Conservation (phyloP, 2,329 filamentous ascomycete genomes). For the Pseudocercospora fuligena region DNA sequence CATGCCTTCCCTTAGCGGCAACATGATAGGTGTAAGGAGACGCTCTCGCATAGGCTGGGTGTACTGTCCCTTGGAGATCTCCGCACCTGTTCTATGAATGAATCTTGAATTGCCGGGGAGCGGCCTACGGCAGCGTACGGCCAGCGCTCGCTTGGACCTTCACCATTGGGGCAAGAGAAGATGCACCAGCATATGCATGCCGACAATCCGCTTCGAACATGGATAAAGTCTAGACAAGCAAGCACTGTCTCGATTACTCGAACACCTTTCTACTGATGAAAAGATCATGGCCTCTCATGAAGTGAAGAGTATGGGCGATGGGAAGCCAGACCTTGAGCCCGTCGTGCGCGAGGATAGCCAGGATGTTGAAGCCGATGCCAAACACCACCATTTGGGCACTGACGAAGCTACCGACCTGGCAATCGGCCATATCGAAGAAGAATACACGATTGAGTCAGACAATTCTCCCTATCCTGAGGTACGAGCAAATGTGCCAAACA, state of each 20-base stretch:
- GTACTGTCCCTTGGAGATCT: not conserved
- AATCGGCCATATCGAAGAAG: constrained; percentile 9
- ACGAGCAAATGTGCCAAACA: constrained; percentile 10
- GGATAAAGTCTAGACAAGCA: not conserved
- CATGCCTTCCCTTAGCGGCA: too few relatives aligned
- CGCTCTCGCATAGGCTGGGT: not conserved
- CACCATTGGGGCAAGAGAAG: not conserved
- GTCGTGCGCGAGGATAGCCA: not conserved
- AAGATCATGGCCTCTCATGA: not conserved
- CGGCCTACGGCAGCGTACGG: not conserved
- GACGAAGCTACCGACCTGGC: not conserved
- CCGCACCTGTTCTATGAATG: not conserved
- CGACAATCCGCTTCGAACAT: not conserved
- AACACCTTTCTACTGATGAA: not conserved
- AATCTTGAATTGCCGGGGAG: not conserved
- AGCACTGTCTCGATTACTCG: not conserved
- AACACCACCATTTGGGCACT: not conserved
- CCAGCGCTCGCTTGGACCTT: constrained; percentile 9
- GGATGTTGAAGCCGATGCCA: not conserved
- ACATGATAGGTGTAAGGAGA: too few relatives aligned
- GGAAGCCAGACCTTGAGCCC: not conserved
- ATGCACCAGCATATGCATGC: not conserved
- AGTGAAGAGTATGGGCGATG: not conserved
- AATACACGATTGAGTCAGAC: constrained; percentile 5
- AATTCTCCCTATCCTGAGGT: constrained; percentile 9